Base-by-base conservation (phyloP, 306 rosid species). In the Cicer bijugum region DNA sequence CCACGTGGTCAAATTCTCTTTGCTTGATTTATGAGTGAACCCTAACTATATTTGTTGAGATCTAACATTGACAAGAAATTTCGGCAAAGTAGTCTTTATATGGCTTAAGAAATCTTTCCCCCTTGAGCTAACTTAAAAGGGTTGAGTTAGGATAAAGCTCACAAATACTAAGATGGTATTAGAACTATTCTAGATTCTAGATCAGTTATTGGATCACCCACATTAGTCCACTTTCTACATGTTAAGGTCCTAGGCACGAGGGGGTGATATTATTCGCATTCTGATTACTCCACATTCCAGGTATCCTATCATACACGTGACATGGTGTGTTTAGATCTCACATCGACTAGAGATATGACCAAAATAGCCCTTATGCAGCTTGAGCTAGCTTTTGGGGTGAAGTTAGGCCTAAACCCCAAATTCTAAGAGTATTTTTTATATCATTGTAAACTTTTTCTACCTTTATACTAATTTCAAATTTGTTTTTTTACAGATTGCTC, bases 401-500 rank as follows among this genome's bases (percentile, higher is more conserved):
- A 57, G 62, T 57, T 57, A 20, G 62, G 39, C 37, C 62, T 10
- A 56, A 20, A 10, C 62, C 62, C 37, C 3, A 8, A 20, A 56
- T 20, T 56, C 38, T 20, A 57, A 57, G 12, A 57, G 63, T 23
- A 19, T 69, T 69, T 50, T 45, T 69, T 47, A 28, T 74, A 40
- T 61, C 46, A 37, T 10, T 69, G 66, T 20, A 63, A 50, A 67
- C 14, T 35, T 40, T 75, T 46, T 44, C 20, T 56, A 56, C 68
- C 76, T 20, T 80, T 7, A 35, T 62, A 56, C 62, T 69, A 67
- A 81, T 69, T 56, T 79, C 46, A 80, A 64, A 67, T 64, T 81
- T 69, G 55, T 16, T 47, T 69, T 69, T 85, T 70, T 35, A 57
- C 96, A 91, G 99, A 74, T 94, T 58, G 84, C 83, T 19, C 96